phyloP scores from a whole-genome alignment of 2,329 filamentous ascomycete species.

The Colletotrichum endophyticum region DNA sequence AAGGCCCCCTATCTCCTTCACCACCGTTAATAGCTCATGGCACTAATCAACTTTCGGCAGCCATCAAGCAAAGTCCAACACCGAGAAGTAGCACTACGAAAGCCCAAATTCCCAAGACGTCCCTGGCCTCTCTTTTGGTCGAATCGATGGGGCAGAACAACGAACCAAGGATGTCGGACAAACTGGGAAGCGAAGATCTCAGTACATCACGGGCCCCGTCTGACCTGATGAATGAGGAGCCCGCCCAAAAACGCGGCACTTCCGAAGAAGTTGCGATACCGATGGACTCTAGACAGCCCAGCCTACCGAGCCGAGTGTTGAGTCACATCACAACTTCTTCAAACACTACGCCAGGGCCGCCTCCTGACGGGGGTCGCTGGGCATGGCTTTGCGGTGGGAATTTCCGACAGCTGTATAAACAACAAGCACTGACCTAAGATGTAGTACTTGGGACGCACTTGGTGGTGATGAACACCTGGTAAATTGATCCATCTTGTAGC shows the following conservation, averaged over 20 bases:
- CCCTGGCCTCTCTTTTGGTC: rapidly evolving
- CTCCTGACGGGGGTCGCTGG: neutral
- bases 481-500: neutral
- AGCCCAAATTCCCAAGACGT: neutral
- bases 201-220: neutral
- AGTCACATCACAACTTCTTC: neutral
- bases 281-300: neutral
- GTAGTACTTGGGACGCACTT: conserved; percentile 45
- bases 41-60: neutral
- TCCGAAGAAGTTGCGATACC: neutral
- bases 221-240: neutral
- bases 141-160: neutral
- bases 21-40: neutral
- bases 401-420: neutral
- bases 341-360: neutral
- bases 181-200: neutral
- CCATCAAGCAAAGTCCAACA: neutral
- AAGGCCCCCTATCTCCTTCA: rapidly evolving
- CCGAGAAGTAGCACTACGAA: neutral
- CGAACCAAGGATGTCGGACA: neutral
- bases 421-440: neutral
- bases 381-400: neutral
- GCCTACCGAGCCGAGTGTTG: neutral
- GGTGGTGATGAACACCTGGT: conserved; percentile 56
- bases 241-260: neutral